Conservation (phyloP, 2,329 filamentous ascomycete genomes). For the Ramularia collo-cygni region DNA sequence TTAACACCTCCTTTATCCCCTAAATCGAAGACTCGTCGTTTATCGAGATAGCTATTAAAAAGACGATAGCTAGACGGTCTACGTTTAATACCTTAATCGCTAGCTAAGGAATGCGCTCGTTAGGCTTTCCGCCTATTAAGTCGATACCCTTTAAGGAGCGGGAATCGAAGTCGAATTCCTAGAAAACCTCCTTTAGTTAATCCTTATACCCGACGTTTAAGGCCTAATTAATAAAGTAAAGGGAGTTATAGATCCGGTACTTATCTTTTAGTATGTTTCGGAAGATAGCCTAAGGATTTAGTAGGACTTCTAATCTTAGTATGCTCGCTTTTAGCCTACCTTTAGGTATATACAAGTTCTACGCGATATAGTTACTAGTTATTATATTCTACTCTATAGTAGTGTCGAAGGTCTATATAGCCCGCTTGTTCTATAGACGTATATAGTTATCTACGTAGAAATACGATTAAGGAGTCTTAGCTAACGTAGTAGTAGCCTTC, state of each 20-base stretch:
- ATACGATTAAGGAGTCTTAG: neutral
- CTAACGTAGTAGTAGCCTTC: neutral
- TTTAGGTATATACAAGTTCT: neutral
- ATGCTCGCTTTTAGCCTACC: neutral
- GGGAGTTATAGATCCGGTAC: no score
- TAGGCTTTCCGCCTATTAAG: neutral
- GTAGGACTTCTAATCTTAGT: neutral
- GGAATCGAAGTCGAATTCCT: neutral
- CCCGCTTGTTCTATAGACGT: neutral
- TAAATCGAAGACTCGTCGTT: slow-evolving; percentile 2
- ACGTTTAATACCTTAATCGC: neutral
- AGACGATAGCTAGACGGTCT: neutral
- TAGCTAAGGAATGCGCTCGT: neutral
- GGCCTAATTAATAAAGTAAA: neutral
- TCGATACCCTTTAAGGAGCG: neutral
- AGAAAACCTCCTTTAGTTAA: neutral
- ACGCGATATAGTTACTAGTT: slow-evolving; percentile 1
- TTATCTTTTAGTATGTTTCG: no score
- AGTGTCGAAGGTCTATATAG: neutral
- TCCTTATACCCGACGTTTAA: neutral
- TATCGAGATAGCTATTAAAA: slow-evolving; percentile 1
- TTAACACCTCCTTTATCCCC: slow-evolving; percentile 1
- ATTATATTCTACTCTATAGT: neutral
- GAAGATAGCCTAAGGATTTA: neutral
- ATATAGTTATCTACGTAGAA: neutral